These are phyloP conservation scores for Colletotrichum lini DNA, from an alignment of 2,329 filamentous ascomycete genomes.

Conservation along the genomic window DNA sequence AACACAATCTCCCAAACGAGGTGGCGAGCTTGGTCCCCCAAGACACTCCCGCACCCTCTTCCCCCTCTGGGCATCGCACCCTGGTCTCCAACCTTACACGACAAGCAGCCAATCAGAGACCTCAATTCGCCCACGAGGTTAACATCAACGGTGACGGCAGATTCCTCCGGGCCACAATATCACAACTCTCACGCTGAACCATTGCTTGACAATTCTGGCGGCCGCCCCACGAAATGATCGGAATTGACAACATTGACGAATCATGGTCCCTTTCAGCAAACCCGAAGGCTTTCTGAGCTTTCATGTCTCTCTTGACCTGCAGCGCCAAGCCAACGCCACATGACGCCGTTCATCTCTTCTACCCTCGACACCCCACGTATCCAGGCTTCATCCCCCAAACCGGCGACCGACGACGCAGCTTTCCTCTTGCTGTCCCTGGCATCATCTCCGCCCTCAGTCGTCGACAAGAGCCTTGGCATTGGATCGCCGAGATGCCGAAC, in stretches of 20 bases:
- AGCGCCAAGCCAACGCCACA: slow-evolving; percentile 41
- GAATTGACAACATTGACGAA: slow-evolving; percentile 22
- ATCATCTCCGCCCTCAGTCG: slow-evolving; percentile 30
- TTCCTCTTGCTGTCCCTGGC: slow-evolving; percentile 32
- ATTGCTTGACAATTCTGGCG: slow-evolving; percentile 12
- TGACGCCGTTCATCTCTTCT: slow-evolving; percentile 37
- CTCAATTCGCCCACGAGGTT: slow-evolving; percentile 35
- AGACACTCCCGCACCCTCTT: background rate
- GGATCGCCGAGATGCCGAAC: slow-evolving; percentile 22
- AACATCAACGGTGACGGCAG: slow-evolving; percentile 11
- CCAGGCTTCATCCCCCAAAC: slow-evolving; percentile 35
- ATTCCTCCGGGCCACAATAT: slow-evolving; percentile 10
- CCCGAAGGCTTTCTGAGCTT: slow-evolving; percentile 28
- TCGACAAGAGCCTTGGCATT: slow-evolving; percentile 37
- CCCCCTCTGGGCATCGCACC: background rate
- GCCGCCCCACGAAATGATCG: slow-evolving; percentile 22
- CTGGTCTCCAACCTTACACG: slow-evolving; percentile 22
- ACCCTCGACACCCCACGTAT: slow-evolving; percentile 25
- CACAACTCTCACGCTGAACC: slow-evolving; percentile 9
- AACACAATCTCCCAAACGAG: slow-evolving; percentile 21
- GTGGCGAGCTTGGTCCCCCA: slow-evolving; percentile 3
- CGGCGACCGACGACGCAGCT: slow-evolving; percentile 30
- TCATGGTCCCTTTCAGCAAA: background rate
- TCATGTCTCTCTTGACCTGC: slow-evolving; percentile 30
- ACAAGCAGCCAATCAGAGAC: slow-evolving; percentile 27